A percentile compares a stretch with the other conserved stretches of the same genome.
Conservation (phyloP, 495 filamentous ascomycete genomes). For the Staphylotrichum longicolle region DNA sequence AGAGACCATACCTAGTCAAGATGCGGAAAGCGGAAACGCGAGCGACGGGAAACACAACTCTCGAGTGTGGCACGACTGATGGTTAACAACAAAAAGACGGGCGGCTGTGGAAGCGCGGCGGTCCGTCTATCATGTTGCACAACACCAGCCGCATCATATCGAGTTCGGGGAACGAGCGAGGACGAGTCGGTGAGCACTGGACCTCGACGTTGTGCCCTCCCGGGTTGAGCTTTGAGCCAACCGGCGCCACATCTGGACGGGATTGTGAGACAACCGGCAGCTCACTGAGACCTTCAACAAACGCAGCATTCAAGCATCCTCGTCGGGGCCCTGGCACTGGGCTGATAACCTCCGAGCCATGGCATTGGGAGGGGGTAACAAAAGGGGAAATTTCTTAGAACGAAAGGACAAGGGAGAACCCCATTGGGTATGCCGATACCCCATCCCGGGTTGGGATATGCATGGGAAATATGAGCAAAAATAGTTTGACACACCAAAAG, state of each 20-base stretch:
- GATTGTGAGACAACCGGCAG: neutral
- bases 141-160: neutral
- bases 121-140: neutral
- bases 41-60: too few relatives aligned
- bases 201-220: neutral
- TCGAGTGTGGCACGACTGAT: too few relatives aligned
- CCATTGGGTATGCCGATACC: too few relatives aligned
- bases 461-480: neutral
- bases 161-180: neutral
- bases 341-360: neutral
- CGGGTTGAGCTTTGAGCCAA: neutral
- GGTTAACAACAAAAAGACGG: neutral
- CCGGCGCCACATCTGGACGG: neutral
- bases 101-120: neutral
- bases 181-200: too few relatives aligned
- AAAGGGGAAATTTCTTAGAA: neutral
- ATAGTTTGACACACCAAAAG: slow-evolving; percentile 2
- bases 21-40: neutral
- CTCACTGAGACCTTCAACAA: too few relatives aligned
- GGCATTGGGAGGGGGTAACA: neutral
- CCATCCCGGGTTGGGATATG: neutral
- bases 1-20: neutral
- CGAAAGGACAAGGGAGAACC: too few relatives aligned
- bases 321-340: too few relatives aligned
- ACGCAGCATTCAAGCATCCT: too few relatives aligned